Base-by-base conservation (phyloP, 257 asterid species). In the Rehmannia glutinosa region DNA sequence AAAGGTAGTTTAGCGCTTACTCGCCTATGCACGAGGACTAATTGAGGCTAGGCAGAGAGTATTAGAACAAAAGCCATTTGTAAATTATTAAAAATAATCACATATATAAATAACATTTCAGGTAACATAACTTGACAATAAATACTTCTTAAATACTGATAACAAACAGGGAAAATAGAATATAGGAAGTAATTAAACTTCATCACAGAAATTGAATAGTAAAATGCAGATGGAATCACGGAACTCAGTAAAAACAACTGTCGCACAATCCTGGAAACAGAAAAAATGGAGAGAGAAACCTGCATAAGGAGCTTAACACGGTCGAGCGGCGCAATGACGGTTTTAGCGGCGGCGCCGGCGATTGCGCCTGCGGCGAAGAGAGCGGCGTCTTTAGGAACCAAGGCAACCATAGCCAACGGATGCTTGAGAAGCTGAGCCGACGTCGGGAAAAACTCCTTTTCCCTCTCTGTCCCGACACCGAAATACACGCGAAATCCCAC, bases 271-370 rank as follows among this genome's bases (percentile, higher is more conserved):
- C n/a, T n/a, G n/a, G n/a, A 49, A 4, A 13, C 0, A 15, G 23
- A 8, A 13, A n/a, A 28, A 27, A 49, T 10, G 28, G 33, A 33
- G 30, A 32, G 24, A 52, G 25, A 0, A n/a, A 87, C 95, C 95
- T 90, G 97, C 97, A 87, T 79, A 59, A 90, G 87, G 38, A 90
- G 86, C 83, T 90, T 90, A 52, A 87, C 74, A 35, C 97, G 89
- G 78, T 90, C 97, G 41, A 87, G 93, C 8, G 97, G 97, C 11
- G 97, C 97, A 2, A 82, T 87, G 20, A 90, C 86, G 50, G 89
- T 78, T 62, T 90, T 87, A 1, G 94, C 88, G 32, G 87, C 81
- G 59, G 89, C 84, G 9, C 97, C 95, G 47, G 93, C 94, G 20
- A 90, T 55, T 2, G 97, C 94, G 17, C 96, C 97, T 60, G 96